Base-by-base conservation (phyloP, 805 yeast genomes). In the Kurtzmaniella cleridarum region DNA sequence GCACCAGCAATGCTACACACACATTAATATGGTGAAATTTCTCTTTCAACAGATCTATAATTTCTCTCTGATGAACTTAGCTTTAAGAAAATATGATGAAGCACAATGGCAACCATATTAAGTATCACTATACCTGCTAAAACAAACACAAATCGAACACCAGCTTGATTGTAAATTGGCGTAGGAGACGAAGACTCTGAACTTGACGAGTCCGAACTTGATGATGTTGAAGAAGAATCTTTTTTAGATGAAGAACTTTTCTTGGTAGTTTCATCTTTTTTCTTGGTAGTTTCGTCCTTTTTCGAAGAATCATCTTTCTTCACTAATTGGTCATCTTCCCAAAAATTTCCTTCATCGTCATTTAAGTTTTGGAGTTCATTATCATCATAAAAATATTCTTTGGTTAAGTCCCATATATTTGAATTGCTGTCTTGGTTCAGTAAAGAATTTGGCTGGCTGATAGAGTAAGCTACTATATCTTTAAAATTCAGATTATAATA, bases 81-180 rank as follows among this genome's bases (percentile, higher is more conserved):
- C 39, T 55, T 55, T 46, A 55, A 54, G 42, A 53, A 64, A 17
- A 67, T 39, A 41, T 68, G 74, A 40, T 67, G 73, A 28, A 66
- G 50, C 24, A 57, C 45, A 38, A 68, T 66, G 20, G 59, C 70
- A 17, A 64, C 26, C 47, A 61, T 53, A 43, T 68, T 67, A 18
- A 68, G 39, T 8, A 65, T 30, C 3, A 65, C 49, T 34, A 68
- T 51, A 2, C 57, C 71, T 12, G 54, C 58, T 14, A 67, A 50
- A 2, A 58, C 71, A 35, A 68, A 51, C 30, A 55, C 53, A 12
- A 66, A 53, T 17, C 65, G 48, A 13, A 67, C 50, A 3, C 56
- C 66, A 5, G 62, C 50, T 38, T 50, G 46, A 30, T 53, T 40
- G 30, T 51, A 45, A 28, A 54, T 37, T 8, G 46, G 41, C n/a